Conservation (phyloP, 2,329 filamentous ascomycete species). For the Endoconidiophora polonica region DNA sequence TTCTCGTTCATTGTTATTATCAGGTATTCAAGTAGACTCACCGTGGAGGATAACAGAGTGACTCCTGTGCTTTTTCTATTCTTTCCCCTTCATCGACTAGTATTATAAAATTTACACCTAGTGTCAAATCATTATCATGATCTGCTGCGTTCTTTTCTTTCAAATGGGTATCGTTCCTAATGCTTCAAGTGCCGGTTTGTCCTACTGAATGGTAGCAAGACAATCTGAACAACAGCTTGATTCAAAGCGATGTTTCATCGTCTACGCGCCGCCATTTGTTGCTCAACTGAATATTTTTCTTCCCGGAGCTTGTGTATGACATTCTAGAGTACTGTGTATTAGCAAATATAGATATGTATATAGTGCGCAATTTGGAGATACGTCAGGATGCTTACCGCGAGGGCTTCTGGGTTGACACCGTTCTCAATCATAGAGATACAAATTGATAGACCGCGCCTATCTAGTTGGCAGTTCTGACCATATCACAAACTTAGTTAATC, state of each 20-base stretch:
- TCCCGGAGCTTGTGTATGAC: slow-evolving; percentile 44
- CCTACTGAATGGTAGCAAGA: too few species aligned
- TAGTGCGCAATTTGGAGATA: neutral
- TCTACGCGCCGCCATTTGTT: slow-evolving; percentile 21
- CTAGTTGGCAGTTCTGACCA: slow-evolving; percentile 74
- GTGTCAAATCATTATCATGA: too few species aligned
- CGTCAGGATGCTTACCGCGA: slow-evolving; percentile 50
- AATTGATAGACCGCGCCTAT: slow-evolving; percentile 77
- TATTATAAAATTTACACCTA: too few species aligned
- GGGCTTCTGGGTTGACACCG: slow-evolving; percentile 85
- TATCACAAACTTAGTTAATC: neutral
- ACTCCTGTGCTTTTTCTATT: too few species aligned
- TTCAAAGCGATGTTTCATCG: neutral
- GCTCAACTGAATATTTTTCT: slow-evolving; percentile 35
- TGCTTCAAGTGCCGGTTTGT: too few species aligned
- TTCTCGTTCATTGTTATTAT: too few species aligned
- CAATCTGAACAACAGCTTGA: too few species aligned
- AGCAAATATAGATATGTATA: neutral
- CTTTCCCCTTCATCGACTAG: too few species aligned
- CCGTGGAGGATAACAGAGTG: too few species aligned
- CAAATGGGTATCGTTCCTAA: too few species aligned
- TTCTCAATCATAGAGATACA: slow-evolving; percentile 97
- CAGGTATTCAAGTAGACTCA: too few species aligned
- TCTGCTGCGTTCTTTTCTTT: too few species aligned
- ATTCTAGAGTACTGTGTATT: slow-evolving; percentile 23